Evolutionary conservation across 78 protist species (phyloP), one percentile per base, ranked within the genome.

Genomic region (Dictyostelium capitatum): DNA sequence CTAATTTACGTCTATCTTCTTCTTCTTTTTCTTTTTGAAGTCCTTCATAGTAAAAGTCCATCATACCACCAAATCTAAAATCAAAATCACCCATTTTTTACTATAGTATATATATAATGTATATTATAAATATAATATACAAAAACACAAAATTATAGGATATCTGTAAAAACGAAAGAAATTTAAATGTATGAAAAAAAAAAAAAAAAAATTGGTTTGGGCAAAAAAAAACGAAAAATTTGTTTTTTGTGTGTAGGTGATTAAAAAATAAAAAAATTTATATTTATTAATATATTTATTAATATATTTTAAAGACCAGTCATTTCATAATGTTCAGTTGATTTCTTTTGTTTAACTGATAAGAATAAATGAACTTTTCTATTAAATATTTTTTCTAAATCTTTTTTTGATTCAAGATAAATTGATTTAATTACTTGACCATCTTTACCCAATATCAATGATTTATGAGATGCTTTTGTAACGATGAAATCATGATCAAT

Each of bases 401-500:
- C 92, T 54, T 85, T 85, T 85, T 62, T 85, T 8, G 92, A 1
- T 62, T 73, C 83, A 17, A 75, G 20, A 75, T 85, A 85, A 53
- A 85, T 85, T 48, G 79, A 17, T 48, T 73, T 75, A 12, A 85
- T 85, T 6, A 47, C 32, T 57, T 47, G 20, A 25, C 92, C 92
- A 59, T 37, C 47, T 23, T 43, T 10, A 46, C 92, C 92, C 25
- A 85, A 23, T 0, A 85, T n/a, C 5, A 79, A 50, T 20, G 83
- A 28, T 28, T 85, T 85, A 54, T 85, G 92, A 25, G 59, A n/a
- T 14, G 78, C 59, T 64, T 85, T 85, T 20, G 47, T 20, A 19
- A 85, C 92, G 6, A 85, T 85, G 4, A 85, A 64, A 53, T 85
- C 92, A 17, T 85, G 92, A 75, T 85, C 92, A 46, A 85, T 85